These are phyloP conservation scores for Aspergillus candidus DNA, from an alignment of 2,329 filamentous ascomycete species.

Conservation along the genomic window DNA sequence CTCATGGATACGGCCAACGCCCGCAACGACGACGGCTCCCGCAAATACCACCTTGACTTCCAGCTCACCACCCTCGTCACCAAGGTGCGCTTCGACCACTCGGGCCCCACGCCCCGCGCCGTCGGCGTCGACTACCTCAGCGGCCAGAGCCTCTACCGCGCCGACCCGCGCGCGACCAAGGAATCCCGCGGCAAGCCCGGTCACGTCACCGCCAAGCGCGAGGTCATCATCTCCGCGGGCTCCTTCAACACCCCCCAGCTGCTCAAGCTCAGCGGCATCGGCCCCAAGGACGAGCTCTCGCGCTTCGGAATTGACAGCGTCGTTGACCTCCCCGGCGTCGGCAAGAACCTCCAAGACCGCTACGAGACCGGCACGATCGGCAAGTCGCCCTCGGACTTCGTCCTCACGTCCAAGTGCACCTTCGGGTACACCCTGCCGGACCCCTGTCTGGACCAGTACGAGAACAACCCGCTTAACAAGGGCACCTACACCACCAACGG, in stretches of 20 bases:
- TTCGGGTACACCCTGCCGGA: slow-evolving; percentile 26
- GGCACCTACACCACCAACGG: slow-evolving; percentile 48
- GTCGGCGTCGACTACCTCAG: slow-evolving; percentile 44
- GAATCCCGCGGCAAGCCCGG: slow-evolving; percentile 30
- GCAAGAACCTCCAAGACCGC: slow-evolving; percentile 57
- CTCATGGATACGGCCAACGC: slow-evolving; percentile 48
- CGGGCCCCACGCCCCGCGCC: slow-evolving; percentile 34
- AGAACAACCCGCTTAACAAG: slow-evolving; percentile 31
- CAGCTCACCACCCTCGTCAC: slow-evolving; percentile 43
- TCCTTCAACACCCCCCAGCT: slow-evolving; percentile 59
- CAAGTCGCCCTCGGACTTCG: slow-evolving; percentile 31
- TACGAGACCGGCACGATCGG: slow-evolving; percentile 52
- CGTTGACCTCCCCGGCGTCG: slow-evolving; percentile 54
- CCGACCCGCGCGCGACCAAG: slow-evolving; percentile 33
- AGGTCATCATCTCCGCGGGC: slow-evolving; percentile 45
- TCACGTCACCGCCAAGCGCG: slow-evolving; percentile 10
- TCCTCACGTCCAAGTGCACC: slow-evolving; percentile 26
- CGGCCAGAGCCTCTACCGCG: slow-evolving; percentile 42
- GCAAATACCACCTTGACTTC: slow-evolving; percentile 52
- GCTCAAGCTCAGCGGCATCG: slow-evolving; percentile 57
- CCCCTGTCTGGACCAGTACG: slow-evolving; percentile 41
- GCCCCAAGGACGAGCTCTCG: slow-evolving; percentile 47
- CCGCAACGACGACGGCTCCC: slow-evolving; percentile 44
- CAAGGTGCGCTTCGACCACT: slow-evolving; percentile 39
- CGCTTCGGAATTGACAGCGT: slow-evolving; percentile 47